Base-by-base conservation (phyloP, 768 basidiomycete species). In the Termitomyces sp. region DNA sequence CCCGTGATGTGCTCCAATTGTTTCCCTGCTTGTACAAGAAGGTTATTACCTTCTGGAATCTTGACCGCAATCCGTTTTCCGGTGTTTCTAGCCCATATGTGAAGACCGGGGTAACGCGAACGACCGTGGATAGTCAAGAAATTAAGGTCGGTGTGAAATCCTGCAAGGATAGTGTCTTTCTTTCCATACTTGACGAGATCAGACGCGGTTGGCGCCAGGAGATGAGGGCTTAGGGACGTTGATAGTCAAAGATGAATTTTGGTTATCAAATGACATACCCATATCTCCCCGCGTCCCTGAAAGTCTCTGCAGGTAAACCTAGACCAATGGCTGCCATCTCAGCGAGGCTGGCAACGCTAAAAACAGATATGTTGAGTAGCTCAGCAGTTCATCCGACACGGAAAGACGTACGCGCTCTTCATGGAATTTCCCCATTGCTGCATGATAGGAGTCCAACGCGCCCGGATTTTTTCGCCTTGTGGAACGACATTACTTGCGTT, bases 11-110 rank as follows among this genome's bases (percentile, higher is more conserved):
- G 92, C 70, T 97, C 96, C 12, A 98, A 83, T 71, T 98, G 96
- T 74, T 95, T 96, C 44, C 96, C 96, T 2, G 95, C 95, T 74
- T 98, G 96, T 1, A 98, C 93, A 15, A 98, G 84, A 38, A 98
- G 81, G 70, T 88, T 88, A 44, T 88, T 84, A 4, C 90, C 91
- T 1, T 83, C 79, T 0, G 95, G 95, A 54, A 98, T 93, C 69
- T 82, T 86, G 49, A 97, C 95, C 2, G 88, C 79, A 62, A 98
- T 92, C 15, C 92, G 87, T 71, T 91, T 94, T 35, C 96, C 96
- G 0, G 89, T 89, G 69, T 98, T 97, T 40, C 96, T 84, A 15
- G 94, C 96, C 96, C 96, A 97, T 56, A 98, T 91, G 71, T 97
- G 84, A 24, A 97, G 80, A 32, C 92, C 94, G 0, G 94, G 92